These are phyloP conservation scores for Picochlorum sp. DNA, from an alignment of 139 green algal genomes.

Conservation along the genomic window DNA sequence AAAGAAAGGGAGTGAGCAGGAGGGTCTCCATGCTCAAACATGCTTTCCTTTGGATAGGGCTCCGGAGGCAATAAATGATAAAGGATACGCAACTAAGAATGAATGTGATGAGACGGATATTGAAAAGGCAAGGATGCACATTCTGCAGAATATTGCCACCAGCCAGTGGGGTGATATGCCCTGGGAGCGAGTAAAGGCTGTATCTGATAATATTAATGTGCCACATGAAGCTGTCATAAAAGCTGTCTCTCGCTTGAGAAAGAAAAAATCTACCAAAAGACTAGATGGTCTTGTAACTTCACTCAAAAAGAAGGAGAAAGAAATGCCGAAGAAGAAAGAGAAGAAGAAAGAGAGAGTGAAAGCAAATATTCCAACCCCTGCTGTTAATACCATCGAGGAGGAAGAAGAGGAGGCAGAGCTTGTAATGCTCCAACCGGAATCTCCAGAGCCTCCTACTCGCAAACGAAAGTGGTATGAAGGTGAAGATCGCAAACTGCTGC, in stretches of 20 bases:
- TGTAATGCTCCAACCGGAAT: constrained; percentile 1
- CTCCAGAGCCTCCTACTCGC: not conserved
- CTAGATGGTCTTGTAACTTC: too few species aligned
- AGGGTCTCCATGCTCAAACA: not conserved
- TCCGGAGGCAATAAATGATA: not conserved
- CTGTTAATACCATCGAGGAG: not conserved
- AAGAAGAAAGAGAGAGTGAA: not conserved
- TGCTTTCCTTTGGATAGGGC: not conserved
- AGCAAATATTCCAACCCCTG: not conserved
- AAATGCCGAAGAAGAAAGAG: not conserved
- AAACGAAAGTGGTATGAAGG: constrained; percentile 13
- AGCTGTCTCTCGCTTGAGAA: not conserved
- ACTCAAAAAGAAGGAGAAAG: too few species aligned
- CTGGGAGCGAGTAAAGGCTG: not conserved
- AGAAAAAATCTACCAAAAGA: not conserved
- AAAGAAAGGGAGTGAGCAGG: not conserved
- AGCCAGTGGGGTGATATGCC: too few species aligned
- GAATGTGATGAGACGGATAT: too few species aligned
- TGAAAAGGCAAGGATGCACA: too few species aligned
- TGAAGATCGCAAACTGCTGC: constrained; percentile 22
- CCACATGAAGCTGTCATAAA: not conserved
- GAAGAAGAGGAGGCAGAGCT: constrained; percentile 1
- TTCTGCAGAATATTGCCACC: too few species aligned
- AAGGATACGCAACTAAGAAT: too few species aligned
- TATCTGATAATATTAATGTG: not conserved